A percentile compares a stretch with the other conserved stretches of the same genome.
These are phyloP conservation scores for Asterophora lycoperdoides DNA, from an alignment of 768 basidiomycete genomes.

Conservation along the genomic window DNA sequence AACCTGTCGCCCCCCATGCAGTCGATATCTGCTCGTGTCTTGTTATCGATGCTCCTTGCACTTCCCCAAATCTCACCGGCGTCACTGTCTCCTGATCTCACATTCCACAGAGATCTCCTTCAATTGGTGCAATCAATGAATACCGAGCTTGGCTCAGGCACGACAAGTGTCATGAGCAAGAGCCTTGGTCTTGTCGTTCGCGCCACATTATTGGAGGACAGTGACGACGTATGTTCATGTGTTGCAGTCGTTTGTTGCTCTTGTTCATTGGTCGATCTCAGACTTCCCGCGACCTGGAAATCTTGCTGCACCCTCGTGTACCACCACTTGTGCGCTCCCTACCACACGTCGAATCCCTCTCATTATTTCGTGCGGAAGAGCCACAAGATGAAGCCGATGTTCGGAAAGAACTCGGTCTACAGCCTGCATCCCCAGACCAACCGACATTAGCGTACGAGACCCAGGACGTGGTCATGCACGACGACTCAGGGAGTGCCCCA, in stretches of 20 bases:
- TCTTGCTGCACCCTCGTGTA: slow-evolving; percentile 73
- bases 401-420: slow-evolving; percentile 39
- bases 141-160: slow-evolving; percentile 48
- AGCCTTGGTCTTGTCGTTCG: slow-evolving; percentile 51
- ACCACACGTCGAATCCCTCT: slow-evolving; percentile 57
- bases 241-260: background rate
- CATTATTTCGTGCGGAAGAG: slow-evolving; percentile 61
- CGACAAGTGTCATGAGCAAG: slow-evolving; percentile 56
- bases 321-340: slow-evolving; percentile 70
- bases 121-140: slow-evolving; percentile 44
- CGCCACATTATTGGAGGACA: slow-evolving; percentile 7
- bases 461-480: slow-evolving; percentile 26
- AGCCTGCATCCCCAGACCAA: slow-evolving; percentile 11
- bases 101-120: slow-evolving; percentile 43
- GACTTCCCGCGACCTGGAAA: slow-evolving; percentile 43
- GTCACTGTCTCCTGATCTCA: slow-evolving; percentile 48
- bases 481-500: slow-evolving; percentile 1
- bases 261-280: background rate
- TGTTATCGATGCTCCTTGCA: slow-evolving; percentile 53
- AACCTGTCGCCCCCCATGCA: slow-evolving; percentile 49
- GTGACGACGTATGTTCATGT: slow-evolving; percentile 12
- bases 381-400: slow-evolving; percentile 54
- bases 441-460: slow-evolving; percentile 15
- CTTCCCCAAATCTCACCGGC: slow-evolving; percentile 54
- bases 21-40: slow-evolving; percentile 55